Conservation (phyloP, 805 yeast species). For the Cyberlindnera saturnus region DNA sequence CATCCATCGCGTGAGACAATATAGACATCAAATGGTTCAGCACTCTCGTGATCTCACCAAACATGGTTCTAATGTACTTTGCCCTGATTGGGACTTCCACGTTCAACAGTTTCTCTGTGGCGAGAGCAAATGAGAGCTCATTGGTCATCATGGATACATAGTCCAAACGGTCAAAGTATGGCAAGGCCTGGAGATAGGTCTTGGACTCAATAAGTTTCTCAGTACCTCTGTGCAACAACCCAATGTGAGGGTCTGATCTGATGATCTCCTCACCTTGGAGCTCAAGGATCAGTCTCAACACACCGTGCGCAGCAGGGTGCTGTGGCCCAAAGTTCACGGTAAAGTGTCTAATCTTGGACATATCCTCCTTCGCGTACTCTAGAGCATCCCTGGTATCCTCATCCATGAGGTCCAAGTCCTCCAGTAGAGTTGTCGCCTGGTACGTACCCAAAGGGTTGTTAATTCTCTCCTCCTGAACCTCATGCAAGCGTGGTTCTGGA, state of each 20-base stretch:
- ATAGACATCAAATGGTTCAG: conserved; percentile 84
- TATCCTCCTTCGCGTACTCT: conserved; percentile 13
- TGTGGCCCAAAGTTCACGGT: conserved; percentile 91
- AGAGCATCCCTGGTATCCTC: conserved; percentile 28
- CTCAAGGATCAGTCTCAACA: conserved; percentile 77
- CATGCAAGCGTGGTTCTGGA: conserved; percentile 12
- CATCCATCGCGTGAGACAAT: conserved; percentile 87
- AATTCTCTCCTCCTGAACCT: conserved; percentile 20
- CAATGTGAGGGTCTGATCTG: conserved; percentile 85
- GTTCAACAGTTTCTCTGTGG: conserved; percentile 78
- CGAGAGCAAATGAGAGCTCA: conserved; percentile 77
- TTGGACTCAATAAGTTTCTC: conserved; percentile 83
- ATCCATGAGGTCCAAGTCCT: conserved; percentile 31
- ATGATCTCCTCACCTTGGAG: conserved; percentile 85
- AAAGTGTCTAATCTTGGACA: conserved; percentile 67
- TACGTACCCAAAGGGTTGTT: conserved; percentile 38
- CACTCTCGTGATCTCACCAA: conserved; percentile 81
- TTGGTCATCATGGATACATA: conserved; percentile 87
- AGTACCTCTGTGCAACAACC: conserved; percentile 82
- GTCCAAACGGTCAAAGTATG: conserved; percentile 83
- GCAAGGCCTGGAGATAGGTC: conserved; percentile 83
- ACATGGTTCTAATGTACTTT: conserved; percentile 76
- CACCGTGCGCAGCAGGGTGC: conserved; percentile 95
- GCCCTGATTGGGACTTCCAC: conserved; percentile 83
- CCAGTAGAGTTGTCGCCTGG: conserved; percentile 21